These are phyloP conservation scores for Paraglomus brasilianum DNA, from an alignment of 192 early-diverging fungal species.

Conservation along the genomic window DNA sequence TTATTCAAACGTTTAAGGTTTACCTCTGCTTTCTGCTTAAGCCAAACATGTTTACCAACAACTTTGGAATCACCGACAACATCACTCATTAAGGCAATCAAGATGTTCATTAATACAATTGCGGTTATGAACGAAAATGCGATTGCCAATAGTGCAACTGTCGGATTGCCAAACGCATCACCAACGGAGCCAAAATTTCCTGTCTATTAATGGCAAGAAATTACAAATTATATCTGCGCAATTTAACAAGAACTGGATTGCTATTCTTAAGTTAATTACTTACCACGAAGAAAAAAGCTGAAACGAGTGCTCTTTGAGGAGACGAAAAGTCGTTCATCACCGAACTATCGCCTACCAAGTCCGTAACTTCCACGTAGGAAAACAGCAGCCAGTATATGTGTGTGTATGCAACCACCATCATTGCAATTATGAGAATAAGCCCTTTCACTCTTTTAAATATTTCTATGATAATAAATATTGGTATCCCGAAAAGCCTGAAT, in stretches of 20 bases:
- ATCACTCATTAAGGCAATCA: slow-evolving; percentile 17
- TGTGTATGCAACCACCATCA: background rate
- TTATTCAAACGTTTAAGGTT: background rate
- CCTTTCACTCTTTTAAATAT: slow-evolving; percentile 7
- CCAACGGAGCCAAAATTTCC: background rate
- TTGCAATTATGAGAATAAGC: background rate
- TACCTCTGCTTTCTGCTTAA: slow-evolving; percentile 22
- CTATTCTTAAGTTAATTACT: background rate
- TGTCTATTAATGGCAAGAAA: background rate
- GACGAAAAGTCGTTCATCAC: too few relatives aligned
- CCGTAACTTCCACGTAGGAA: too few relatives aligned
- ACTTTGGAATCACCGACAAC: slow-evolving; percentile 12
- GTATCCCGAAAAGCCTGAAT: background rate
- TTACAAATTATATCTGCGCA: background rate
- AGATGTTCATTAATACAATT: slow-evolving; percentile 20
- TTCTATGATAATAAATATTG: slow-evolving; percentile 3
- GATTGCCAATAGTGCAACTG: background rate
- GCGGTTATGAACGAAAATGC: slow-evolving; percentile 13
- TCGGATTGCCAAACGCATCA: background rate
- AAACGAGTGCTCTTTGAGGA: background rate
- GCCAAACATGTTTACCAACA: slow-evolving; percentile 14
- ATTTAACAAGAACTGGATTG: background rate
- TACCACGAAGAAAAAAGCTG: slow-evolving; percentile 1
- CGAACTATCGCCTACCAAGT: too few relatives aligned
- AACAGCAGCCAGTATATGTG: background rate